phyloP scores from a whole-genome alignment of 1,139 yeast genomes.

The Nakaseomyces bracarensis region DNA sequence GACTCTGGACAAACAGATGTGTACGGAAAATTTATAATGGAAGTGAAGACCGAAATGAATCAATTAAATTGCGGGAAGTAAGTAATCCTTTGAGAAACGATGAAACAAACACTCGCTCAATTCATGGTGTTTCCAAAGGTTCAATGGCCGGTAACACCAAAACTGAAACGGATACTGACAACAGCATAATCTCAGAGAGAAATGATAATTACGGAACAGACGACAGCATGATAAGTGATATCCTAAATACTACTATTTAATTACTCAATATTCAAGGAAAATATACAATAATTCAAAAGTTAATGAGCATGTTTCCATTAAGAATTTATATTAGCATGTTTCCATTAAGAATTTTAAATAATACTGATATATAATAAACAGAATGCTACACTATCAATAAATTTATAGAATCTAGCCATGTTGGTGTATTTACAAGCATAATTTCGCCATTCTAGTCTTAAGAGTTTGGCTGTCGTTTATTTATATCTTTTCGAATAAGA shows the following conservation, averaged over 20 bases:
- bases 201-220: background rate
- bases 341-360: too few species aligned
- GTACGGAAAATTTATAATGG: constrained; percentile 18
- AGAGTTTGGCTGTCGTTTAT: too few species aligned
- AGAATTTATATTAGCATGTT: too few species aligned
- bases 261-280: too few species aligned
- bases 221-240: constrained; percentile 5
- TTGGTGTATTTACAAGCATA: too few species aligned
- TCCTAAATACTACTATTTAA: constrained; percentile 9
- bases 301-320: too few species aligned
- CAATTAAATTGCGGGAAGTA: constrained; percentile 12
- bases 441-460: too few species aligned
- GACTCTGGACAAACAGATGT: constrained; percentile 46
- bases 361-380: too few species aligned
- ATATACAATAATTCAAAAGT: too few species aligned
- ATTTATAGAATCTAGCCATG: too few species aligned
- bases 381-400: too few species aligned
- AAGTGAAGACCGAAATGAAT: constrained; percentile 11
- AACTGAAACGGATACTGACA: background rate
- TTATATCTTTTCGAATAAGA: too few species aligned
- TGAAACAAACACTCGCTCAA: constrained; percentile 9
- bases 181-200: background rate
- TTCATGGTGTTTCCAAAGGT: constrained; percentile 20
- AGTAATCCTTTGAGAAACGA: constrained; percentile 17
- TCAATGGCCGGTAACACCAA: constrained; percentile 20